Percentiles rank a stretch among this genome's conserved stretches.
Evolutionary conservation across 768 basidiomycete genomes (phyloP).

Genomic region (Lactarius quietus): DNA sequence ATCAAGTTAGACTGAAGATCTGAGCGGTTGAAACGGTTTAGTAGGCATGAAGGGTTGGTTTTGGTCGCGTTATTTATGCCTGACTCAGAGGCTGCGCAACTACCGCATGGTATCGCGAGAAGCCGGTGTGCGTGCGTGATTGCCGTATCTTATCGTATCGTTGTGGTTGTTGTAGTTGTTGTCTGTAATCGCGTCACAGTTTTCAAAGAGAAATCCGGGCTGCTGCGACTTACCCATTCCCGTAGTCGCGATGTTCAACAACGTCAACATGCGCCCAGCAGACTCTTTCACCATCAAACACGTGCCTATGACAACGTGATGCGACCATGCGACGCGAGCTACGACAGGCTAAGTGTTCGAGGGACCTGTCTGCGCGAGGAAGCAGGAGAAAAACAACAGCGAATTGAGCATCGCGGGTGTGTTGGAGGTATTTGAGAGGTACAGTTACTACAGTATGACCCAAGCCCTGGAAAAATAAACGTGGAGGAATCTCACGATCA

Average conservation of each 20-base stretch:
- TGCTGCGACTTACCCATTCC: neutral
- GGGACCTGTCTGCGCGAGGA: too few species aligned
- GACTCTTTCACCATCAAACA: neutral
- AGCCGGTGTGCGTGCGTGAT: neutral
- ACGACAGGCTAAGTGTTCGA: too few species aligned
- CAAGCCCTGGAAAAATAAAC: too few species aligned
- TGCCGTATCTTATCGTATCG: too few species aligned
- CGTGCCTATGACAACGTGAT: neutral
- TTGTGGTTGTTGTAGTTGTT: too few species aligned
- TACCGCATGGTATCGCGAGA: neutral
- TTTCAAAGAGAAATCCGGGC: neutral
- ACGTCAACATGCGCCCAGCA: neutral
- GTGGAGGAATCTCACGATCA: too few species aligned
- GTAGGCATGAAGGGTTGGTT: neutral
- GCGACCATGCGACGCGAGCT: neutral
- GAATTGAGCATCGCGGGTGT: too few species aligned
- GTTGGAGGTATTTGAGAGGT: too few species aligned
- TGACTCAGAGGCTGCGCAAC: neutral
- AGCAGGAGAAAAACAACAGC: neutral
- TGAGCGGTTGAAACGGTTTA: too few species aligned
- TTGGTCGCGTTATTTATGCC: neutral
- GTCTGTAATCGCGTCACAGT: neutral
- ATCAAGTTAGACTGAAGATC: neutral
- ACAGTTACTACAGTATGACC: too few species aligned
- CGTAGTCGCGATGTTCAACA: neutral